Evolutionary conservation across 768 basidiomycete genomes (phyloP).

Genomic region (Hygrocybe coccinea): DNA sequence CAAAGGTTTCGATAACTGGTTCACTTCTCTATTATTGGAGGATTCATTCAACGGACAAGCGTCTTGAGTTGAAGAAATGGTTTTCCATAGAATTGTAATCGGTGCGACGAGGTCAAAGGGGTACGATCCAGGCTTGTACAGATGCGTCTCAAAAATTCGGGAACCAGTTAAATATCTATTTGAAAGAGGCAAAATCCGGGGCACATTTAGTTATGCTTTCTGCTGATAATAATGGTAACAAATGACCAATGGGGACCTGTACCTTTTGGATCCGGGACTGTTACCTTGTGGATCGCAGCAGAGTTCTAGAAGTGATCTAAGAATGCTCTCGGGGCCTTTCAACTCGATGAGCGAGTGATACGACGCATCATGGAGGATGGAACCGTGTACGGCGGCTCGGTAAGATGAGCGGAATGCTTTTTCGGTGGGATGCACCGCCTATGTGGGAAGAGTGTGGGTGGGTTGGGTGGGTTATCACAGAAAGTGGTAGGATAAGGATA

Average conservation of each 20-base stretch:
- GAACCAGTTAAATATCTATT: constrained; percentile 62
- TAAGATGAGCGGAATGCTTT: constrained; percentile 91
- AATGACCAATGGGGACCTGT: constrained; percentile 4
- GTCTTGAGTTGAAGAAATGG: constrained; percentile 19
- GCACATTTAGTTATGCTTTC: no score
- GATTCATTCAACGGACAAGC: neutral
- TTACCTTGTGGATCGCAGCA: constrained; percentile 64
- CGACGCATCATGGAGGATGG: constrained; percentile 86
- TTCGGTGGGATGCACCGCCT: constrained; percentile 85
- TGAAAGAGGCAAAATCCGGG: constrained; percentile 4
- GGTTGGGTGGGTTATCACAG: neutral
- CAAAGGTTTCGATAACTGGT: neutral
- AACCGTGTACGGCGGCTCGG: constrained; percentile 78
- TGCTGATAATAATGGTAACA: neutral
- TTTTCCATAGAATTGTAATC: constrained; percentile 68
- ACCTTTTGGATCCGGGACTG: constrained; percentile 61
- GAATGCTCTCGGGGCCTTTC: constrained; percentile 51
- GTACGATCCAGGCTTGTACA: constrained; percentile 60
- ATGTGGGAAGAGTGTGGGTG: neutral
- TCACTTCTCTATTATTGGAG: neutral
- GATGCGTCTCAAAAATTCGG: constrained; percentile 57
- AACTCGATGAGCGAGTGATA: constrained; percentile 77
- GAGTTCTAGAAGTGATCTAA: constrained; percentile 47
- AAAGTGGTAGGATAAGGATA: neutral
- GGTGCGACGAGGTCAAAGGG: constrained; percentile 72